Evolutionary conservation across 441 rosid species (phyloP), one percentile per base, ranked within the genome.

Genomic region (Gossypium gossypioides): DNA sequence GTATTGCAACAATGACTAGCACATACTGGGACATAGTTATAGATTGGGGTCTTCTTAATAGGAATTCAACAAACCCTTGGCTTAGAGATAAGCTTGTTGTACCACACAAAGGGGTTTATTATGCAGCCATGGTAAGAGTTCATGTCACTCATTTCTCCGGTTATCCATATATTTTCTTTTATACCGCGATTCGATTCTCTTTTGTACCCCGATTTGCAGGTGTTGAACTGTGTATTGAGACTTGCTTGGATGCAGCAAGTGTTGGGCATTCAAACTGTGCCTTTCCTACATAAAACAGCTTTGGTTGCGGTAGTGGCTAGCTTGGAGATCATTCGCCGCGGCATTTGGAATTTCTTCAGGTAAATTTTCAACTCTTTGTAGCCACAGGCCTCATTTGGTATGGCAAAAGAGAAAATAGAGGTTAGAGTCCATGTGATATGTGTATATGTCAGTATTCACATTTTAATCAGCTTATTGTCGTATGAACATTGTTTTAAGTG

Each of bases 321-420:
- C 78, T 80, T 91, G 74, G 98, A 93, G 86, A 91, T 91, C 64
- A 46, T 91, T 63, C 91, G 98, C 9, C 92, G 97, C 9, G 97
- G 98, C 62, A 88, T 93, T 40, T 93, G 97, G 97, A 91, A 89
- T 77, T 92, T 92, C 74, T 91, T 93, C 87, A 91, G 97, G 98
- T 89, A 79, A 50, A 3, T 15, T 27, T 27, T 7, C 0, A 57
- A 12, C 9, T 27, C 7, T 22, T 1, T 18, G 21, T 9, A 16
- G 24, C 9, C 18, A 6, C 24, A 6, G 12, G 3, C 18, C 19
- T 16, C 18, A n/a, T 25, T 3, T 25, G 27, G 27, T 25, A 25
- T 25, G 27, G 4, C 27, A 25, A 25, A 3, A 25, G 29, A 25
- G 29, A 25, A 25, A 25, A 3, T 3, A 25, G 29, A 25, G 29